phyloP scores from a whole-genome alignment of 148 eudicot species.

The Rhododendron ferrugineum region DNA sequence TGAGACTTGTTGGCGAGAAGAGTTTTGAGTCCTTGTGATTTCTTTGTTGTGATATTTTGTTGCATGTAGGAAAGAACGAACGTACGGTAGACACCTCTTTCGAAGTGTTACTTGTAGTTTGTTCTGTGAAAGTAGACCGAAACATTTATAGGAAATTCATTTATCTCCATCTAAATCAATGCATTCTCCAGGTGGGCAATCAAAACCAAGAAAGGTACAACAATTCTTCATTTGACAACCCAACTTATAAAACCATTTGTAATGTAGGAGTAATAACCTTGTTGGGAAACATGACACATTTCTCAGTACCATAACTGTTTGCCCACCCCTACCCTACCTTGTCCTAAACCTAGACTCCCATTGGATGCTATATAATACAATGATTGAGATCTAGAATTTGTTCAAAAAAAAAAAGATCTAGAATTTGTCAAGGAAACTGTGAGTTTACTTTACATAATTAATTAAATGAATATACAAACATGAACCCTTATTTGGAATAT shows the following conservation, averaged over 20 bases:
- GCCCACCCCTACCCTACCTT: not conserved
- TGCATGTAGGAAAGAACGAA: not conserved
- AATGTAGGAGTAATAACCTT: not conserved
- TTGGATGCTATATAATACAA: not conserved
- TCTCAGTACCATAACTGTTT: not conserved
- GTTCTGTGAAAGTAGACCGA: not conserved
- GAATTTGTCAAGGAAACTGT: not conserved
- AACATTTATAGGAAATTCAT: not conserved
- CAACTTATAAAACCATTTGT: not conserved
- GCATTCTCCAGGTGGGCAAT: not conserved
- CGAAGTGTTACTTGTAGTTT: not conserved
- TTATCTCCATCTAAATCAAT: not conserved
- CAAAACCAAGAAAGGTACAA: slow-evolving; percentile 7
- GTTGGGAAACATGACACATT: not conserved
- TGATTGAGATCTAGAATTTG: not conserved
- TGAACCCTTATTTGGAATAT: not conserved
- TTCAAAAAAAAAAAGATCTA: no score
- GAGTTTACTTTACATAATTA: not conserved
- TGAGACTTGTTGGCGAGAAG: not conserved
- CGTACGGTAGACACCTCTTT: not conserved
- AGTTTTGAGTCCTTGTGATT: not conserved
- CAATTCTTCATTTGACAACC: not conserved
- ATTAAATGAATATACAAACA: not conserved
- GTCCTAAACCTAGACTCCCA: not conserved
- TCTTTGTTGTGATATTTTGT: not conserved